Conservation (phyloP, 2,329 filamentous ascomycete genomes). For the Botryotinia convoluta region DNA sequence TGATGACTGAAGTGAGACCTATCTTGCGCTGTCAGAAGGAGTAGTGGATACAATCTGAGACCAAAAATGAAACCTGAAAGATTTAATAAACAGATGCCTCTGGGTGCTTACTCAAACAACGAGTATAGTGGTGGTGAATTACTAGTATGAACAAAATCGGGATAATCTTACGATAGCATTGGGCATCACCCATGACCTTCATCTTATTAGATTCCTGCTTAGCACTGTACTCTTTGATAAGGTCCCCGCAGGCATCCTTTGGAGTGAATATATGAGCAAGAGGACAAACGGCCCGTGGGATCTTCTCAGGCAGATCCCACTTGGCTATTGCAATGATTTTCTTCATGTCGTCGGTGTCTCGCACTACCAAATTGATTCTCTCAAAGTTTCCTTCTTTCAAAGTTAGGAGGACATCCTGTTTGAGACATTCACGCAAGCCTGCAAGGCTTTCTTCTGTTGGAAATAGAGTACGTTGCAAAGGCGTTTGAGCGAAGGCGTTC, state of each 20-base stretch:
- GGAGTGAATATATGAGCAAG: constrained; percentile 21
- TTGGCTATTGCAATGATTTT: constrained; percentile 34
- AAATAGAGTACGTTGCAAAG: constrained; percentile 33
- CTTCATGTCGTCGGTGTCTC: constrained; percentile 27
- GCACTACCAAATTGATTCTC: constrained; percentile 29
- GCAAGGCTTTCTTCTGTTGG: constrained; percentile 28
- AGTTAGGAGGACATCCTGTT: constrained; percentile 24
- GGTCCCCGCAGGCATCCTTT: constrained; percentile 24
- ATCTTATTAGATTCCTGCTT: constrained; percentile 27
- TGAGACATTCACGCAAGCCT: constrained; percentile 26
- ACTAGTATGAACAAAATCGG: not conserved
- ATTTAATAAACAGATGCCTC: not conserved
- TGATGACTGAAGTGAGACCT: constrained; percentile 35
- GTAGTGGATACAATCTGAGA: not conserved
- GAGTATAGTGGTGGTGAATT: not conserved
- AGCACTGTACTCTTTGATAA: constrained; percentile 28
- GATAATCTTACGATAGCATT: constrained; percentile 34
- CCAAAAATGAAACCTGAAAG: not conserved
- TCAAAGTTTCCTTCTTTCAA: constrained; percentile 21
- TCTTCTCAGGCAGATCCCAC: constrained; percentile 23
- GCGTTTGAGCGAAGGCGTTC: constrained; percentile 34
- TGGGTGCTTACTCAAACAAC: not conserved
- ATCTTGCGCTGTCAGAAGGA: not conserved
- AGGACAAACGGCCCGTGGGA: not conserved
- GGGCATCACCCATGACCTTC: constrained; percentile 26